phyloP scores from a whole-genome alignment of 495 filamentous ascomycete genomes.

The Chaetomium cochliodes region DNA sequence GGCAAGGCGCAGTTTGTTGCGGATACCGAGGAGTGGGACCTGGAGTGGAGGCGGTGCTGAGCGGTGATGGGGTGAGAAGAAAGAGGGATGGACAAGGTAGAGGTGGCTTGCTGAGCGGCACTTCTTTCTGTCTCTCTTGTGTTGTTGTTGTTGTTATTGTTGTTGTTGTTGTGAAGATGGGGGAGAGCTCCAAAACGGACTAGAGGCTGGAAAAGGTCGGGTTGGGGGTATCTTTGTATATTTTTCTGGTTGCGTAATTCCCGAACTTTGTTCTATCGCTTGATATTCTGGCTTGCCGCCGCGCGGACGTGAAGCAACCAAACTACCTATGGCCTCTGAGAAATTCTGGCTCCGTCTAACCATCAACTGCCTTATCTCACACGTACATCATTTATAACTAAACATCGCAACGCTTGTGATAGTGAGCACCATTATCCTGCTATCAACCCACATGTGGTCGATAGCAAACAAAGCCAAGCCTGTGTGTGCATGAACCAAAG shows the following conservation, averaged over 20 bases:
- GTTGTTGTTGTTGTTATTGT: too few relatives aligned
- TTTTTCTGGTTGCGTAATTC: slow-evolving; percentile 1
- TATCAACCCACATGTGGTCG: too few relatives aligned
- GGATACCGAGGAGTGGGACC: slow-evolving; percentile 41
- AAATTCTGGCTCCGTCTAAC: too few relatives aligned
- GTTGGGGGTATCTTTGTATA: slow-evolving; percentile 7
- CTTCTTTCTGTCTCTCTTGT: background rate
- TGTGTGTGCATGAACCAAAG: too few relatives aligned
- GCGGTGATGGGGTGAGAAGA: background rate
- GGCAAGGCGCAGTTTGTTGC: slow-evolving; percentile 44
- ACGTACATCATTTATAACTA: too few relatives aligned
- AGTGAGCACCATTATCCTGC: too few relatives aligned
- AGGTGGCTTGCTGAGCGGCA: background rate
- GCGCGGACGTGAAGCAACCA: too few relatives aligned
- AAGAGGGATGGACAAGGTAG: too few relatives aligned
- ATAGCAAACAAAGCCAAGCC: too few relatives aligned
- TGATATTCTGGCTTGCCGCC: background rate
- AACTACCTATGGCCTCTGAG: too few relatives aligned
- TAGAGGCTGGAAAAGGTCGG: slow-evolving; percentile 9
- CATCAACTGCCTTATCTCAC: too few relatives aligned
- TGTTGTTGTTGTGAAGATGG: background rate
- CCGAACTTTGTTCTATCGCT: background rate
- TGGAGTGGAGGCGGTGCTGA: slow-evolving; percentile 47
- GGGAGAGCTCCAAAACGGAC: background rate
- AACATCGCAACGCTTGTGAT: too few relatives aligned